These are phyloP conservation scores for Crithidia bombi DNA, from an alignment of 208 protist species.

Conservation along the genomic window DNA sequence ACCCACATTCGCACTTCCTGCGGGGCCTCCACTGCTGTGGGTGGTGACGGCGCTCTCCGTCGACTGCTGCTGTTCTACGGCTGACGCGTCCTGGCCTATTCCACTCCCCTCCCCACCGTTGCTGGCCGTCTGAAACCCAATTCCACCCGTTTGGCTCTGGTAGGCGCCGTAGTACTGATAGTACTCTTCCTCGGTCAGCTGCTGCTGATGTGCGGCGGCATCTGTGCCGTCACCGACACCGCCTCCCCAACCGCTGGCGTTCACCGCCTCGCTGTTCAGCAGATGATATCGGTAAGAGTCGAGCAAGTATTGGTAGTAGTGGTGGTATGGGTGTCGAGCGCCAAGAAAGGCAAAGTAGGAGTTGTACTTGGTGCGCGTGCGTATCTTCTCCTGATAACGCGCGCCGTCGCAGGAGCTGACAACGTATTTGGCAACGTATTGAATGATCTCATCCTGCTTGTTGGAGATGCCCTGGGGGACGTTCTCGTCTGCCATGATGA, in stretches of 20 bases:
- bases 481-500: conserved; percentile 28
- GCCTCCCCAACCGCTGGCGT: conserved; percentile 15
- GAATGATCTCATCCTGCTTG: conserved; percentile 85
- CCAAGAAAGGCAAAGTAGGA: conserved; percentile 79
- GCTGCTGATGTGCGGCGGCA: conserved; percentile 42
- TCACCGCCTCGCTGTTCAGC: conserved; percentile 41
- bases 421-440: conserved; percentile 83
- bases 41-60: too few relatives aligned
- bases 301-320: conserved; percentile 80
- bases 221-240: conserved; percentile 11
- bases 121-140: conserved; percentile 21
- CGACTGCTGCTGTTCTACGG: too few relatives aligned
- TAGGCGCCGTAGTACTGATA: conserved; percentile 43
- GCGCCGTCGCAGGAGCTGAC: conserved; percentile 69
- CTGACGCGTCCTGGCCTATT: not conserved
- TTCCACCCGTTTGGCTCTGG: conserved; percentile 23
- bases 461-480: conserved; percentile 60
- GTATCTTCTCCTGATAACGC: conserved; percentile 71
- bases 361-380: conserved; percentile 68
- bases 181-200: conserved; percentile 43
- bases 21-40: not conserved
- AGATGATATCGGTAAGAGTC: conserved; percentile 68
- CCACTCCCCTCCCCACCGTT: not conserved
- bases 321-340: conserved; percentile 60
- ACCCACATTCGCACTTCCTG: not conserved